Evolutionary conservation across 1,284 basidiomycete species (phyloP).

Genomic region (Cutaneotrichosporon daszewskae): DNA sequence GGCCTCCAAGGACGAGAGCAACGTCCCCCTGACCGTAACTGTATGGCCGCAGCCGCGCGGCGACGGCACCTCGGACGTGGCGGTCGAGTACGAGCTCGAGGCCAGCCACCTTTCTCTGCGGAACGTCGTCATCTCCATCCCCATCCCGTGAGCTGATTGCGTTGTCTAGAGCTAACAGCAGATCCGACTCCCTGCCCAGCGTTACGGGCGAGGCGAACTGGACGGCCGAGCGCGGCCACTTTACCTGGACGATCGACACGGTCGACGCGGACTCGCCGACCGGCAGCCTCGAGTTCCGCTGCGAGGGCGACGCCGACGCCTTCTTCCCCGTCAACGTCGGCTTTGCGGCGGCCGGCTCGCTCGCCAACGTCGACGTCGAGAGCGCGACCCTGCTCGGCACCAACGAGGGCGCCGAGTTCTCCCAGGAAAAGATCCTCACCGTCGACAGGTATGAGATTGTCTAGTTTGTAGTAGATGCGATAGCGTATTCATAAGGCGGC

Average conservation of each 20-base stretch:
- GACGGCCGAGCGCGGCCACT: conserved; percentile 72
- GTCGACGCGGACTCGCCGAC: conserved; percentile 54
- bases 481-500: no score
- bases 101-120: conserved; percentile 71
- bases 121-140: conserved; percentile 84
- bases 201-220: conserved; percentile 71
- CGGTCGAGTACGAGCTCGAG: conserved; percentile 95
- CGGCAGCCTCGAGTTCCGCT: conserved; percentile 83
- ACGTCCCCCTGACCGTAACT: conserved; percentile 90
- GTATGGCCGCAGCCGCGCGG: conserved; percentile 93
- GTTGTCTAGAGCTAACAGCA: conserved; percentile 31
- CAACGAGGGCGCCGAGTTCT: conserved; percentile 60
- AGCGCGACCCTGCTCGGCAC: conserved; percentile 57
- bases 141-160: conserved; percentile 73
- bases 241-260: conserved; percentile 71
- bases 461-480: conserved; percentile 21
- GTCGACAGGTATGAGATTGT: conserved; percentile 62
- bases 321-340: conserved; percentile 90
- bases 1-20: conserved; percentile 81
- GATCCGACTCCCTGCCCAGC: conserved; percentile 75
- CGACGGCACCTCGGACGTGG: conserved; percentile 84
- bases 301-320: conserved; percentile 69
- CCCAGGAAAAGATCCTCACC: conserved; percentile 66
- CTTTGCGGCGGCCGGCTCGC: conserved; percentile 72
- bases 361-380: conserved; percentile 62